These are phyloP conservation scores for Pleurotus giganteus DNA, from an alignment of 768 basidiomycete species.

Conservation along the genomic window DNA sequence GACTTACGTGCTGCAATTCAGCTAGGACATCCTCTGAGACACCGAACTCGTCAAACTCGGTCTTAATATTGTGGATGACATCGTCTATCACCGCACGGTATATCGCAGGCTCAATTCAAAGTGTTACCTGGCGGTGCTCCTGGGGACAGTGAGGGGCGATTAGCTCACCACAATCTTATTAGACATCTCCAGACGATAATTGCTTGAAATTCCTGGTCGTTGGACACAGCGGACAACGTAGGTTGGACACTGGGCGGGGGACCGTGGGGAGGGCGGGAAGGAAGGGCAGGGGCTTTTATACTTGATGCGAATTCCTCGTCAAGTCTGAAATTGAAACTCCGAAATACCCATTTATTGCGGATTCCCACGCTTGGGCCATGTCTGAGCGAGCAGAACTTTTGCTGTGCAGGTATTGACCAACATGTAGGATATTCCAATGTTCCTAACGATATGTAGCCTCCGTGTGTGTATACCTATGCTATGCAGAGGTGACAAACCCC, in stretches of 20 bases:
- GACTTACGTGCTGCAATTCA: conserved; percentile 84
- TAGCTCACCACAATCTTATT: conserved; percentile 99
- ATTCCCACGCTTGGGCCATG: conserved; percentile 43
- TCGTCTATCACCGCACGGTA: conserved; percentile 98
- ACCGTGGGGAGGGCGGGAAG: conserved; percentile 39
- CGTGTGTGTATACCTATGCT: no score
- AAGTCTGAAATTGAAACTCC: conserved; percentile 46
- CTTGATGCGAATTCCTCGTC: conserved; percentile 37
- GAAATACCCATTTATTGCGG: conserved; percentile 23
- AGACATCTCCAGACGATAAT: conserved; percentile 55
- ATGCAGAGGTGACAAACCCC: no score
- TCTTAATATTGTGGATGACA: conserved; percentile 82
- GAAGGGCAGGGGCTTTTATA: conserved; percentile 48
- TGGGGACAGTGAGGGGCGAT: conserved; percentile 52
- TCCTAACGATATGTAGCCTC: no score
- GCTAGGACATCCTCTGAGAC: conserved; percentile 88
- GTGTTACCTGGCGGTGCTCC: conserved; percentile 52
- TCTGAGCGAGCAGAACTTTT: conserved; percentile 3
- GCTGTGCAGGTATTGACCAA: no score
- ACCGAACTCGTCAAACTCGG: conserved; percentile 96
- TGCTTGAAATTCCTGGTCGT: conserved; percentile 20
- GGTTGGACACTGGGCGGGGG: conserved; percentile 29
- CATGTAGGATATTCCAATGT: background rate
- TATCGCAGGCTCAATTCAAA: conserved; percentile 72
- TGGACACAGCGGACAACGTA: conserved; percentile 12